Evolutionary conservation across 306 rosid genomes (phyloP), one percentile per base, ranked within the genome.

Genomic region (Lathyrus aphaca): DNA sequence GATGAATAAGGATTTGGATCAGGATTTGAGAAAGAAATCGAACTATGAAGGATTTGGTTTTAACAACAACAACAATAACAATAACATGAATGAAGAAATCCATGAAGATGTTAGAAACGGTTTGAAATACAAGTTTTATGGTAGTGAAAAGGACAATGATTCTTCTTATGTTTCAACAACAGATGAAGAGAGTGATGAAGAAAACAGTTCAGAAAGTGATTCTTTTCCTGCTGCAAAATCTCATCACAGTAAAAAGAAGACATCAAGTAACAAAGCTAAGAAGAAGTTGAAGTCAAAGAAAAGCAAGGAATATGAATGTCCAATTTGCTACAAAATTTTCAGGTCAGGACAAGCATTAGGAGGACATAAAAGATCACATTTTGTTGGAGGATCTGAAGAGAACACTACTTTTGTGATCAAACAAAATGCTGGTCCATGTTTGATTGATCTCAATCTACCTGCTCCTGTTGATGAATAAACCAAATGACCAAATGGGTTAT

Each of bases 321-420:
- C 97, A 59, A 82, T 93, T 42, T 93, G 98, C 86, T 82, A 79
- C 85, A 85, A 72, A 17, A 80, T 80, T 44, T 90, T 88, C 86
- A 74, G 76, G 82, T 90, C 98, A 27, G 97, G 98, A 44, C 98
- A 93, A 83, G 98, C 98, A 42, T 85, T 93, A 58, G 98, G 98
- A 4, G 98, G 98, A 61, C 98, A 93, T 82, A 93, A 93, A 78
- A 88, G 97, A 84, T 93, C 98, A 62, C 98, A 93, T 76, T 87
- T 88, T 76, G 79, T 83, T 62, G 97, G 91, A 45, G 90, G 96
- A 12, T 73, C 75, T 72, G 88, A 77, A 71, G 86, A 83, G 17
- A 80, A 77, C 71, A 74, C 89, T 56, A 74, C 89, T 56, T 10
- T 75, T 49, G 83, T 83, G 29, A 79, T 82, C 54, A 79, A 78